Base-by-base conservation (phyloP, 495 filamentous ascomycete genomes). In the Lasiosphaeria ovina region DNA sequence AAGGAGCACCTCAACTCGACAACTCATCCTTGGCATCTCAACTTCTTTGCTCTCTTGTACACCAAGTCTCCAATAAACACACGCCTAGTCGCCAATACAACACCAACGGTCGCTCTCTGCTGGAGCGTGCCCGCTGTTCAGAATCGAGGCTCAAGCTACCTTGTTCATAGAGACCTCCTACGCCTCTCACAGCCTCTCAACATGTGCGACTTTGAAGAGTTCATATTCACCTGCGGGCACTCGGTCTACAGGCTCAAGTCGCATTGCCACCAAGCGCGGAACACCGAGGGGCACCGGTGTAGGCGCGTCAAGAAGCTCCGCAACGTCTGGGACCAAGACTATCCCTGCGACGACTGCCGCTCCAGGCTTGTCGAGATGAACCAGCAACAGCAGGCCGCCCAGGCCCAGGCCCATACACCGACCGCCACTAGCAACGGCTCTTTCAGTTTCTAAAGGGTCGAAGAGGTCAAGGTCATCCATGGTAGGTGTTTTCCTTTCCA, bases 121-220 rank as follows among this genome's bases (percentile, higher is more conserved):
- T 1, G 24, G 24, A 24, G 24, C 24, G 24, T 24, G 24, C 24
- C 24, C 24, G 24, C 24, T 24, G 24, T 24, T 24, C 24, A 24
- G 24, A 24, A 24, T 24, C 24, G 24, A 24, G 24, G 24, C 24
- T 24, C 35, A 42, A 9, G 14, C 8, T 14, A 42, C 38, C 7
- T 42, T 14, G 14, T 3, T 42, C 38, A 42, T 42, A 42, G 7
- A 42, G 44, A 14, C 12, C 44, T 7, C 6, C 12, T 14, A 5
- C 12, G 16, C 44, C 44, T 47, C 12, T 14, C 44, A 47, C 44
- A 8, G 5, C 44, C 35, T 32, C 31, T 40, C 24, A 35, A 33
- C 34, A 89, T 90, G 86, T 89, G 87, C 66, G 81, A 87, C 64
- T 89, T 76, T 62, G 87, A 90, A 63, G 80, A 81, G 58, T 85